phyloP scores from a whole-genome alignment of 2,329 filamentous ascomycete genomes.

The Calonectria hawksworthii region DNA sequence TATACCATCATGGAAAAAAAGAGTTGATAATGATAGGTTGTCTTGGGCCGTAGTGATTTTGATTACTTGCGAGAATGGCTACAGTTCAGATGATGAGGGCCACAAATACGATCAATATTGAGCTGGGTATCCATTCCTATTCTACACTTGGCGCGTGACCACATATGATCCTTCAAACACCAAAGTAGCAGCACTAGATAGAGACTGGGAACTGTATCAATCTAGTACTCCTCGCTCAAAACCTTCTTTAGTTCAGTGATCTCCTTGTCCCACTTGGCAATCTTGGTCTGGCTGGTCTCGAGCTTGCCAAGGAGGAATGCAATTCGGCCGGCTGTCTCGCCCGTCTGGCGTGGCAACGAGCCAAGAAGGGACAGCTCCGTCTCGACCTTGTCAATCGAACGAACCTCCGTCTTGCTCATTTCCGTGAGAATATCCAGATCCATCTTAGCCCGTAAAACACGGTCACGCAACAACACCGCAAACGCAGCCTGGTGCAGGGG shows the following conservation, averaged over 20 bases:
- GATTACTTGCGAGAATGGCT: neutral
- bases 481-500: slow-evolving; percentile 92
- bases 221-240: slow-evolving; percentile 58
- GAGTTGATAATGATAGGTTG: slow-evolving; percentile 21
- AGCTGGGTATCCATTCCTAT: neutral
- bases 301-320: slow-evolving; percentile 83
- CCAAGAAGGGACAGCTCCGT: slow-evolving; percentile 81
- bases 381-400: slow-evolving; percentile 84
- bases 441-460: slow-evolving; percentile 80
- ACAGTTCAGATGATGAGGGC: neutral
- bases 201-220: slow-evolving; percentile 9
- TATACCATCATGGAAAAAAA: slow-evolving; percentile 41
- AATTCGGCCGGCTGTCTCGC: slow-evolving; percentile 75
- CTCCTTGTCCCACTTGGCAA: slow-evolving; percentile 80
- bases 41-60: neutral
- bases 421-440: slow-evolving; percentile 79
- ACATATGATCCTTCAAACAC: neutral
- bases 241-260: slow-evolving; percentile 80
- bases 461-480: slow-evolving; percentile 76
- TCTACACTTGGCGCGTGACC: no score
- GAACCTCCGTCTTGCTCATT: slow-evolving; percentile 78
- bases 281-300: slow-evolving; percentile 79
- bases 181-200: neutral
- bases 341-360: slow-evolving; percentile 77
- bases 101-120: neutral